phyloP scores from a whole-genome alignment of 2,329 filamentous ascomycete genomes.

The Fusarium poae region DNA sequence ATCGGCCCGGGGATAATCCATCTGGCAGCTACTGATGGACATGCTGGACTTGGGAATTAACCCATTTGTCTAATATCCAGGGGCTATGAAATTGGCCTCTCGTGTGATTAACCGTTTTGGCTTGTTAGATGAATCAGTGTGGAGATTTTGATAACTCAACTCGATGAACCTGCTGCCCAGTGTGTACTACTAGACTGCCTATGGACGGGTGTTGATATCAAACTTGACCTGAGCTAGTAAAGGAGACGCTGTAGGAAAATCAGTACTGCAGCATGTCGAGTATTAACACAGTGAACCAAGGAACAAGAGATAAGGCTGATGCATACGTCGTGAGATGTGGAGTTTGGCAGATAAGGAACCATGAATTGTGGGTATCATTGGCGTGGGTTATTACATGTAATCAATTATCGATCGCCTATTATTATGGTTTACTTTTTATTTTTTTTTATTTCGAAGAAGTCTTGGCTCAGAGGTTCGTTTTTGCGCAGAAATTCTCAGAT shows the following conservation, averaged over 20 bases:
- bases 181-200: neutral
- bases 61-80: conserved; percentile 12
- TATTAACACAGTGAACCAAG: neutral
- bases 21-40: conserved; percentile 10
- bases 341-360: conserved; percentile 35
- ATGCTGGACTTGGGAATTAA: conserved; percentile 7
- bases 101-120: neutral
- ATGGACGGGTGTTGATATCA: neutral
- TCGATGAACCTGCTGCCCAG: conserved; percentile 16
- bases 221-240: neutral
- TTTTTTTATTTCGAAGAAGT: neutral
- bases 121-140: conserved; percentile 6
- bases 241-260: neutral
- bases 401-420: conserved; percentile 22
- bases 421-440: neutral
- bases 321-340: conserved; percentile 32
- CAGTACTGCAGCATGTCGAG: neutral
- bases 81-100: conserved; percentile 17
- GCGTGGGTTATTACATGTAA: conserved; percentile 19
- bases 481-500: neutral
- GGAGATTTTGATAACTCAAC: conserved; percentile 8
- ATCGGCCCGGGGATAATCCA: conserved; percentile 18
- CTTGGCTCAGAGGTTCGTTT: neutral
- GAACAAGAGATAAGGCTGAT: conserved; percentile 36
- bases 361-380: conserved; percentile 21